Evolutionary conservation across 116 monocot species (phyloP).

Genomic region (Papilionanthe hybrid): DNA sequence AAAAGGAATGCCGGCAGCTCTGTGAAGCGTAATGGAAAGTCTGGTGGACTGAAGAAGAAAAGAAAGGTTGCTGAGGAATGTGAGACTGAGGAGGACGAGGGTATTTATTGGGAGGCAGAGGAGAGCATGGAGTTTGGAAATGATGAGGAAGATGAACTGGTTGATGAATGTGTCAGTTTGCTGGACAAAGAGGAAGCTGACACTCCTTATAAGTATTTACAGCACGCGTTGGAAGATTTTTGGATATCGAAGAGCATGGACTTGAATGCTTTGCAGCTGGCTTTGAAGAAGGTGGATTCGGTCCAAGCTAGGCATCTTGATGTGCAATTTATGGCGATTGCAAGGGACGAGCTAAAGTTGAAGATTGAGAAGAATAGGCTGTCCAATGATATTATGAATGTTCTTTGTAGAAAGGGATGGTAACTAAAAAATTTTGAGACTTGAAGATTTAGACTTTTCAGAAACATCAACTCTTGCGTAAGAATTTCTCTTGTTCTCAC

Average conservation of each 20-base stretch:
- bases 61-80: not conserved
- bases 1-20: not conserved
- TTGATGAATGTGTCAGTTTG: not conserved
- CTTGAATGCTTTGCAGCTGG: conserved; percentile 1
- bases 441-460: no score
- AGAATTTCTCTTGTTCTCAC: no score
- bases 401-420: no score
- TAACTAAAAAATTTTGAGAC: no score
- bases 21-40: not conserved
- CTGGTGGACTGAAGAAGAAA: not conserved
- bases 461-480: no score
- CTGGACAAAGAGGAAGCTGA: not conserved
- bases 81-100: not conserved
- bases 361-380: not conserved
- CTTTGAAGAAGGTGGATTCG: conserved; percentile 1
- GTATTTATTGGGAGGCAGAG: not conserved
- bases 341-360: not conserved
- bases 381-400: not conserved
- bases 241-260: not conserved
- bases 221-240: not conserved
- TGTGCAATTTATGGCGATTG: not conserved
- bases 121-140: not conserved
- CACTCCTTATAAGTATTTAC: conserved; percentile 5
- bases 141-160: not conserved
- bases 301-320: conserved; percentile 6